Evolutionary conservation across 495 filamentous ascomycete genomes (phyloP), one percentile per base, ranked within the genome.

Genomic region (Mytilinidion resinicola): DNA sequence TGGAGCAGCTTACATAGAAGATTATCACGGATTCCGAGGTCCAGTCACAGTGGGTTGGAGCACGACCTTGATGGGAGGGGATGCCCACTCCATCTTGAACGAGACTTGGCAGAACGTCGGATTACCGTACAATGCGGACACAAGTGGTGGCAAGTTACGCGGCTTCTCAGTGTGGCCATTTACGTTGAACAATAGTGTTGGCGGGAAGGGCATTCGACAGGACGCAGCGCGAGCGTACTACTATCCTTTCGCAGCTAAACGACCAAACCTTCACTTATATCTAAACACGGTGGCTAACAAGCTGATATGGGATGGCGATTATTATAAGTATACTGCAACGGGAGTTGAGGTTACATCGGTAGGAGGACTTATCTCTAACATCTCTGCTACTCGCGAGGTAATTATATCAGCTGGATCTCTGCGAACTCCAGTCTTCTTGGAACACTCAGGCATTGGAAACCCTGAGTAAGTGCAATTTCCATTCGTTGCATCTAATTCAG

Each of bases 201-300:
- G 42, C 8, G 42, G 42, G 20, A 30, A 17, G 15, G 37, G 37
- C 19, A 59, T 51, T 9, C 48, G 60, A 30, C 14, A 30, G 11
- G 60, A 63, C 43, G 49, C 60, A n/a, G 60, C 60, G 15, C 11
- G 56, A 19, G 55, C 60, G 10, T 63, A 59, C 30, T 63, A 55
- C 50, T 63, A 59, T 34, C 60, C 60, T 20, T 47, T 62, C 38
- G 51, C 51, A 14, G 30, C 41, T 20, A 7, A 15, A 12, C 21
- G 60, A 11, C 49, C 55, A 19, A 63, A 63, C 39, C 46, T 63
- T 3, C 35, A 55, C 39, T 25, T 63, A 3, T 63, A 54, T 30
- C 41, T 55, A 7, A 63, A 63, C 46, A 63, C 56, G 11, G 48
- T 43, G 1, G 60, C 60, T 30, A 50, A 30, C 9, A 25, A 38